Evolutionary conservation across 176 grass and related monocot genomes (phyloP), one percentile per base, ranked within the genome.

Genomic region (Urochloa ruziziensis): DNA sequence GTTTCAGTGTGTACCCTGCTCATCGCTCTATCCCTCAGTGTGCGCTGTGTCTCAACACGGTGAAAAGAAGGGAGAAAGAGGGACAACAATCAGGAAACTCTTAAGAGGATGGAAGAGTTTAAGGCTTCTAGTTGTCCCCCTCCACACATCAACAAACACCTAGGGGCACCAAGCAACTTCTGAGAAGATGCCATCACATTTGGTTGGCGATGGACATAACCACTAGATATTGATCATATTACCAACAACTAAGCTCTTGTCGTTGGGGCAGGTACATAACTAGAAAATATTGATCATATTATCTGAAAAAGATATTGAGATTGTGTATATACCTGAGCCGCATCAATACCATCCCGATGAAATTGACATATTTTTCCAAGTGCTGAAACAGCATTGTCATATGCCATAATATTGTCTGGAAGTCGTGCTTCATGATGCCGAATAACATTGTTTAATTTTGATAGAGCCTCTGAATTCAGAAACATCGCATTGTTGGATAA

Each of bases 381-480:
- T 0, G 97, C 97, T 16, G 93, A 99, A 84, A 99, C 97, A 81
- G 97, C 91, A 73, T 99, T 99, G 27, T 99, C 97, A 62, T 94
- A 99, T 47, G 93, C 97, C 97, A 99, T 99, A 53, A 99, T 80
- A 70, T 96, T 96, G 33, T 99, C 91, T 23, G 91, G 11, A 77
- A 86, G 73, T 18, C 80, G 81, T 70, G 97, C 97, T 79, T 99
- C 93, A 60, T 88, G 80, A 79, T 96, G 93, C 53, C 87, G 81
- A 56, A 99, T 96, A 65, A 99, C 89, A 62, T 94, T 99, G 84
- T 94, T 94, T 80, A 99, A 54, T 75, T 91, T 99, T 66, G 91
- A 96, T 37, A 99, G 74, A 39, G 97, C 97, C 88, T 99, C 97
- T 99, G 87, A 76, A 82, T 46, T 76, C 25, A 6, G 25, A 56